Evolutionary conservation across 208 protist genomes (phyloP).

Genomic region (Leishmania turanica): DNA sequence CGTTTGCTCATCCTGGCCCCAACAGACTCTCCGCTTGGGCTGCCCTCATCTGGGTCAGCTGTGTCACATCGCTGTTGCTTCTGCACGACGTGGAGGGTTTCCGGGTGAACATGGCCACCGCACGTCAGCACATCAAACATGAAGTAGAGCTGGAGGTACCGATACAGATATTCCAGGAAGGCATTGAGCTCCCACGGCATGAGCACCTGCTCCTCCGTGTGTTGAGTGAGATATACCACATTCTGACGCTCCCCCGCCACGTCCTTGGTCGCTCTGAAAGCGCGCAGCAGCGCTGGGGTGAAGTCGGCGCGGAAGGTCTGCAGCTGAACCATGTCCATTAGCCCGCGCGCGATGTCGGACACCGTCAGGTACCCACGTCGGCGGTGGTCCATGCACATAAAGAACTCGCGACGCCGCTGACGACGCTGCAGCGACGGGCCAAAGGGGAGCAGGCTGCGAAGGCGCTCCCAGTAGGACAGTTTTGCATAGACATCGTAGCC

Average conservation of each 20-base stretch:
- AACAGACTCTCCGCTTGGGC: not conserved
- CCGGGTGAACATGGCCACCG: constrained; percentile 27
- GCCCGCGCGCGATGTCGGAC: constrained; percentile 40
- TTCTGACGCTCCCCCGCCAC: constrained; percentile 24
- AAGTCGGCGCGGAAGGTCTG: constrained; percentile 55
- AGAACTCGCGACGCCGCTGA: constrained; percentile 47
- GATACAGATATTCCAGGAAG: constrained; percentile 69
- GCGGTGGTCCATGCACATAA: constrained; percentile 40
- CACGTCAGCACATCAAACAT: constrained; percentile 82
- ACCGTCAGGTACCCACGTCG: constrained; percentile 42
- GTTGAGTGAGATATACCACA: constrained; percentile 42
- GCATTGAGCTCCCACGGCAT: constrained; percentile 46
- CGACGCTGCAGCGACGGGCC: constrained; percentile 42
- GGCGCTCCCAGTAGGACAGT: constrained; percentile 53
- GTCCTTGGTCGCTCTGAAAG: constrained; percentile 61
- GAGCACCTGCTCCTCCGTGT: constrained; percentile 62
- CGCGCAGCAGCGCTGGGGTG: constrained; percentile 43
- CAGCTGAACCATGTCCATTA: constrained; percentile 49
- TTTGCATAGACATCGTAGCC: constrained; percentile 16
- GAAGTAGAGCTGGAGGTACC: constrained; percentile 79
- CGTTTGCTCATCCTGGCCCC: not conserved
- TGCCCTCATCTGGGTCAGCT: constrained; percentile 1
- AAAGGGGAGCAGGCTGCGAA: constrained; percentile 52
- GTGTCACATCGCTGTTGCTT: constrained; percentile 24
- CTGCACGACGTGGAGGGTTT: constrained; percentile 36